Percentiles rank a stretch among this genome's conserved stretches.
These are phyloP conservation scores for Cyberlindnera xylosilytica DNA, from an alignment of 805 yeast species.

Conservation along the genomic window DNA sequence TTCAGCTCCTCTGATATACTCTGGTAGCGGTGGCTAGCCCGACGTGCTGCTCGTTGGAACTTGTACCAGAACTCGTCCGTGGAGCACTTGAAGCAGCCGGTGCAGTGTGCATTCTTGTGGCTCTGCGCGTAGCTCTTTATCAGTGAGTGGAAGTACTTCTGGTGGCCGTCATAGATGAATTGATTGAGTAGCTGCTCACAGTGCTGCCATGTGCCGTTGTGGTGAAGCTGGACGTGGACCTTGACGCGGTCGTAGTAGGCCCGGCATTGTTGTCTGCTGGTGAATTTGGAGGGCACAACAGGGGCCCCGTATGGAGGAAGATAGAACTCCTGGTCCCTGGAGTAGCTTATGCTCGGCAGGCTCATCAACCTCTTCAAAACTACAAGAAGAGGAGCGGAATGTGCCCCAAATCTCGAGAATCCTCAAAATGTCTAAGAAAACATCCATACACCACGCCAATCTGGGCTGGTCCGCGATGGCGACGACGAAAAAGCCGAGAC, in stretches of 20 bases:
- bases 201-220: conserved; percentile 7
- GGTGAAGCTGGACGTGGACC: conserved; percentile 8
- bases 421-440: neutral
- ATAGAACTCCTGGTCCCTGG: conserved; percentile 1
- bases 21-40: conserved; percentile 5
- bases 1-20: neutral
- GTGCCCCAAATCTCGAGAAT: neutral
- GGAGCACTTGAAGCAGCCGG: conserved; percentile 6
- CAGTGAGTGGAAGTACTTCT: neutral
- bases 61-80: conserved; percentile 10
- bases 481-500: neutral
- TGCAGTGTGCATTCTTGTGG: conserved; percentile 1
- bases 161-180: conserved; percentile 4
- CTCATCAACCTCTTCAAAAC: neutral
- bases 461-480: neutral
- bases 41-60: conserved; percentile 1
- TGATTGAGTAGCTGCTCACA: conserved; percentile 1
- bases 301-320: conserved; percentile 8
- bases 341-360: neutral
- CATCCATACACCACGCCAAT: conserved; percentile 9
- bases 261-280: conserved; percentile 6
- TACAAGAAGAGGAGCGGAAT: neutral
- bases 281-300: conserved; percentile 2
- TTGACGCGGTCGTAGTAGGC: conserved; percentile 11
- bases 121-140: neutral